Percentiles rank a stretch among this genome's conserved stretches.
These are phyloP conservation scores for Leccinum arenicola DNA, from an alignment of 768 basidiomycete species.

Conservation along the genomic window DNA sequence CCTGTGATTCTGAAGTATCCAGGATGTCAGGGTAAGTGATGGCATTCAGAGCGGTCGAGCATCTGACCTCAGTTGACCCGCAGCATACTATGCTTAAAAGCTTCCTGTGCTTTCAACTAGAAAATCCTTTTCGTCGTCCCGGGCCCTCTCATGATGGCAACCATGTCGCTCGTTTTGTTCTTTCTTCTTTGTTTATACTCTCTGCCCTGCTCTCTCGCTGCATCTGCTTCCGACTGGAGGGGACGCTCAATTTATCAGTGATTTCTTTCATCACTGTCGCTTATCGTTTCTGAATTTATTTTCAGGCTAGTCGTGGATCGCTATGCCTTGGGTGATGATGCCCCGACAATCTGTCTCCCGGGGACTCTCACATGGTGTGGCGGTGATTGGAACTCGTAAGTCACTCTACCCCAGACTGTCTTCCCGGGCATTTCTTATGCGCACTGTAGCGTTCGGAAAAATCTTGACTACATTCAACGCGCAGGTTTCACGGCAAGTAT, in stretches of 20 bases:
- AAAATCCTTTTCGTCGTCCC: background rate
- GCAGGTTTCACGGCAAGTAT: slow-evolving; percentile 78
- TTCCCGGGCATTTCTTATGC: background rate
- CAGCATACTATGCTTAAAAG: background rate
- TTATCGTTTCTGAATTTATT: background rate
- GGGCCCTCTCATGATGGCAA: background rate
- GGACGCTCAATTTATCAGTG: slow-evolving; percentile 19
- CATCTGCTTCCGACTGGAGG: slow-evolving; percentile 13
- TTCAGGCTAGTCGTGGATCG: slow-evolving; percentile 13
- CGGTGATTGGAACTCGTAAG: slow-evolving; percentile 16
- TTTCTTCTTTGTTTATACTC: background rate
- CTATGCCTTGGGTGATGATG: slow-evolving; percentile 2
- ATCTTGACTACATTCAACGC: slow-evolving; percentile 82
- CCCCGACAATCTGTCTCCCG: slow-evolving; percentile 3
- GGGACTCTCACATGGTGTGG: slow-evolving; percentile 17
- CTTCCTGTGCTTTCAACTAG: background rate
- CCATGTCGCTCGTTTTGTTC: slow-evolving; percentile 2
- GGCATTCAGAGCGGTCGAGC: background rate
- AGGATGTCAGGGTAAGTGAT: background rate
- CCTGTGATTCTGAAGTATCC: background rate
- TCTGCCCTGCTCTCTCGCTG: slow-evolving; percentile 5
- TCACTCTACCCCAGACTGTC: background rate
- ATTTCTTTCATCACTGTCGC: too few species aligned
- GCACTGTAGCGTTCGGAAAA: slow-evolving; percentile 51
- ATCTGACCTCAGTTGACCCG: background rate